Evolutionary conservation across 1,139 yeast genomes (phyloP).

Genomic region (Debaryomyces psychrophilus): DNA sequence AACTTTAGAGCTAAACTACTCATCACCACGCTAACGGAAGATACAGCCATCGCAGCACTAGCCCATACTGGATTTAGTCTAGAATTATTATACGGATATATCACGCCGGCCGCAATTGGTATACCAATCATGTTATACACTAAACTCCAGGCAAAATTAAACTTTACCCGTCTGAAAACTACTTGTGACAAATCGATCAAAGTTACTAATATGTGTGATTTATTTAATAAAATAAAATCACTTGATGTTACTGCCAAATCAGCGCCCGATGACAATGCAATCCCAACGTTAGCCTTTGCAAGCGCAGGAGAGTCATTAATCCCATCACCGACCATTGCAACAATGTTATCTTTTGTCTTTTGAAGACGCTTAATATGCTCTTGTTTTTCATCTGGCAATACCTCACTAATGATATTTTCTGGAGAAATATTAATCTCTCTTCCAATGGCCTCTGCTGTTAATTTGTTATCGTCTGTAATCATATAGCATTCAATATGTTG

Average conservation of each 20-base stretch:
- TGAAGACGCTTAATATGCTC: conserved; percentile 59
- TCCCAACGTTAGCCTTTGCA: conserved; percentile 61
- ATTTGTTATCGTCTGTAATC: conserved; percentile 69
- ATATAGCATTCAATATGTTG: conserved; percentile 65
- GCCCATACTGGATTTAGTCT: conserved; percentile 67
- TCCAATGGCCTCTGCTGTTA: conserved; percentile 73
- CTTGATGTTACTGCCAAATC: conserved; percentile 62
- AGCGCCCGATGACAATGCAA: conserved; percentile 61
- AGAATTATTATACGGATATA: conserved; percentile 56
- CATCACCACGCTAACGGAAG: conserved; percentile 58
- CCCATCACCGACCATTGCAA: conserved; percentile 69
- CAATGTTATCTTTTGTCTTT: conserved; percentile 33
- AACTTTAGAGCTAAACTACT: conserved; percentile 57
- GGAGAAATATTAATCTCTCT: conserved; percentile 58
- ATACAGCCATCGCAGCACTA: conserved; percentile 68
- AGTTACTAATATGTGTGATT: conserved; percentile 49
- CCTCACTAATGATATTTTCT: conserved; percentile 67
- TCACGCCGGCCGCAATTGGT: conserved; percentile 67
- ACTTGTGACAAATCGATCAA: conserved; percentile 48
- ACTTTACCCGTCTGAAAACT: conserved; percentile 56
- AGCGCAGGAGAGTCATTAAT: conserved; percentile 68
- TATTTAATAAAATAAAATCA: conserved; percentile 56
- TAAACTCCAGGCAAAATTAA: conserved; percentile 58
- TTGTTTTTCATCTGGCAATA: conserved; percentile 74
- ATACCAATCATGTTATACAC: conserved; percentile 56